These are phyloP conservation scores for Russula lepida DNA, from an alignment of 768 basidiomycete species.

Conservation along the genomic window DNA sequence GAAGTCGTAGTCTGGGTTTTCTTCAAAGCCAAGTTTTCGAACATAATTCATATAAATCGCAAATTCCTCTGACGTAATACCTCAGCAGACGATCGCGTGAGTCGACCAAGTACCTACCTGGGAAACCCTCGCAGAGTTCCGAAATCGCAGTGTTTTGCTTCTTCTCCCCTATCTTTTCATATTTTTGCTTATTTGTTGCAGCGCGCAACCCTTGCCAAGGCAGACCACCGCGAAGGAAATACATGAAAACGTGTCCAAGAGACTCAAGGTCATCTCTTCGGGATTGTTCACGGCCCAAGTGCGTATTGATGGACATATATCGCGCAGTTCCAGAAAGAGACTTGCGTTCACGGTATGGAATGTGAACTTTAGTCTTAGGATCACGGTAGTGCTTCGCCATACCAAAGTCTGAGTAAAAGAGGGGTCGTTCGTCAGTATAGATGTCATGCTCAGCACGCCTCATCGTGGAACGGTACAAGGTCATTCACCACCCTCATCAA, in stretches of 20 bases:
- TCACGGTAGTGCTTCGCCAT: constrained; percentile 99
- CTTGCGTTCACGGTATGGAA: constrained; percentile 98
- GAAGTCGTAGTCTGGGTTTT: constrained; percentile 97
- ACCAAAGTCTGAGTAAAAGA: constrained; percentile 66
- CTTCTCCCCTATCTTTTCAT: constrained; percentile 99
- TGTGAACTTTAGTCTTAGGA: constrained; percentile 95
- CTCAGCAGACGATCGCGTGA: neutral
- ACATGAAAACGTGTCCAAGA: constrained; percentile 98
- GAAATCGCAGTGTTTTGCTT: constrained; percentile 89
- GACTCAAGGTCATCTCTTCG: constrained; percentile 95
- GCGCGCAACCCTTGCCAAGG: constrained; percentile 98
- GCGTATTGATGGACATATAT: constrained; percentile 99
- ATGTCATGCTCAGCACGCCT: neutral
- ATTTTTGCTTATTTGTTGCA: constrained; percentile 99
- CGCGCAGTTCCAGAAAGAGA: constrained; percentile 92
- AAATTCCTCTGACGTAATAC: constrained; percentile 70
- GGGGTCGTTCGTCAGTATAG: constrained; percentile 19
- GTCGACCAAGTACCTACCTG: constrained; percentile 47
- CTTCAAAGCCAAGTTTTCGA: constrained; percentile 95
- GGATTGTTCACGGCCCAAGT: constrained; percentile 91
- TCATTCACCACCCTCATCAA: neutral
- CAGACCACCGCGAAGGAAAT: constrained; percentile 91
- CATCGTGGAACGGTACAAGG: neutral
- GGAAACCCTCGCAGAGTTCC: constrained; percentile 95
- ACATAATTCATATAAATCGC: constrained; percentile 99